phyloP scores from a whole-genome alignment of 1,139 yeast genomes.

The Blastobotrys elegans region DNA sequence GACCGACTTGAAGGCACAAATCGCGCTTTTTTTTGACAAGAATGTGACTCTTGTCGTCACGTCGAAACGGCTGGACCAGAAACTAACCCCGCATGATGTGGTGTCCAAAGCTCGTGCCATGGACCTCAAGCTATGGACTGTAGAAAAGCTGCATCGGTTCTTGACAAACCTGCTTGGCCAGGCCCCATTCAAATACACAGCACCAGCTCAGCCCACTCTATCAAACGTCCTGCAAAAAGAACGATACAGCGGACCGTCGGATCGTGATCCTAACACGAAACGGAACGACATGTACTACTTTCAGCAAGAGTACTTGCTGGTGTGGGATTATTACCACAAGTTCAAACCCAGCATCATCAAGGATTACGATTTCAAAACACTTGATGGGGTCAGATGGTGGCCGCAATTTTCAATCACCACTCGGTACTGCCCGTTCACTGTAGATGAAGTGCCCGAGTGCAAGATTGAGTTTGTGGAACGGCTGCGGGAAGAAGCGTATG shows the following conservation, averaged over 20 bases:
- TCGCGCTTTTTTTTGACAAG: conserved; percentile 71
- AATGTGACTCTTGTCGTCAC: conserved; percentile 80
- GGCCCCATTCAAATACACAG: conserved; percentile 15
- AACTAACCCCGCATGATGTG: conserved; percentile 49
- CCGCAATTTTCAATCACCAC: conserved; percentile 37
- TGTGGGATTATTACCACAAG: conserved; percentile 74
- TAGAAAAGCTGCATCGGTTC: conserved; percentile 79
- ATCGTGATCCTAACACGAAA: conserved; percentile 79
- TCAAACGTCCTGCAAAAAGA: conserved; percentile 76
- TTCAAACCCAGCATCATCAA: conserved; percentile 78
- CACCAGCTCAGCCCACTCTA: conserved; percentile 31
- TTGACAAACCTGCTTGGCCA: conserved; percentile 52
- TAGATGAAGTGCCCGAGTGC: conserved; percentile 33
- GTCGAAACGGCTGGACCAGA: neutral
- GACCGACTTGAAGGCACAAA: conserved; percentile 34
- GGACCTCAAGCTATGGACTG: conserved; percentile 79
- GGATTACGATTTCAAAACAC: conserved; percentile 57
- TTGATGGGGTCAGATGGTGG: conserved; percentile 49
- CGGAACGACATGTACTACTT: conserved; percentile 84
- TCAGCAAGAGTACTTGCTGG: conserved; percentile 66
- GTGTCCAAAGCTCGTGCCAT: conserved; percentile 57
- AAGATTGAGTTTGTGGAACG: conserved; percentile 13
- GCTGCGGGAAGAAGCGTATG: neutral
- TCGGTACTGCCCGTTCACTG: conserved; percentile 66
- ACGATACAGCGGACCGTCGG: conserved; percentile 79